Evolutionary conservation across 2,329 filamentous ascomycete species (phyloP).

Genomic region (Coniella lustricola): DNA sequence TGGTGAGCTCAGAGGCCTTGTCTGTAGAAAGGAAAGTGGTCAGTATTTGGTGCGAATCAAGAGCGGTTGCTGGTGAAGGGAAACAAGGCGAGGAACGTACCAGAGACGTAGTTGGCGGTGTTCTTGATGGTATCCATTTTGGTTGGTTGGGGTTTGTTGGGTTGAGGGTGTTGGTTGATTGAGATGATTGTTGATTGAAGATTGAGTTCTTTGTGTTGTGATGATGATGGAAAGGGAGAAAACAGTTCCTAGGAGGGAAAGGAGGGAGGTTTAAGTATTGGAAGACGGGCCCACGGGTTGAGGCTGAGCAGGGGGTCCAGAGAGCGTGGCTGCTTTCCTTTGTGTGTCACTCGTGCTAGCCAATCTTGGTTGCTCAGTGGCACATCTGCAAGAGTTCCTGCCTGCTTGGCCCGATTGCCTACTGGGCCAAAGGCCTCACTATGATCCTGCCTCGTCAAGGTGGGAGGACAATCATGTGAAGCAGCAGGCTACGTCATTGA

Average conservation of each 20-base stretch:
- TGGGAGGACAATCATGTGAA: background rate
- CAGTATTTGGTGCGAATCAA: background rate
- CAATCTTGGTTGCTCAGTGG: background rate
- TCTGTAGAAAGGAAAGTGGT: slow-evolving; percentile 10
- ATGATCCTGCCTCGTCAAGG: background rate
- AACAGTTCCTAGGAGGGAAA: background rate
- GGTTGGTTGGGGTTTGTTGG: slow-evolving; percentile 18
- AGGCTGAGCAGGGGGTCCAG: background rate
- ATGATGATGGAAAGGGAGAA: background rate
- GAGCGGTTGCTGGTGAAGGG: slow-evolving; percentile 19
- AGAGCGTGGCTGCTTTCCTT: background rate
- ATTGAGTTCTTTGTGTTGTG: slow-evolving; percentile 7
- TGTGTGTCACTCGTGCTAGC: background rate
- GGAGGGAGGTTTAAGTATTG: background rate
- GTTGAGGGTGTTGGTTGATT: slow-evolving; percentile 14
- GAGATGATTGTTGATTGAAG: slow-evolving; percentile 8
- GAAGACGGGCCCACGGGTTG: background rate
- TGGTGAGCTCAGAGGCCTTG: slow-evolving; percentile 27
- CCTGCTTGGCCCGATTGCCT: background rate
- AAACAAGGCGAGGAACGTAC: slow-evolving; percentile 42
- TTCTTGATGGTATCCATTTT: slow-evolving; percentile 40
- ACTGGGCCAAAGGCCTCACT: background rate
- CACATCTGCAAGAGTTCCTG: background rate
- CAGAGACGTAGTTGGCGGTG: slow-evolving; percentile 52
- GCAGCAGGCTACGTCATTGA: background rate